These are phyloP conservation scores for Ballota nigra DNA, from an alignment of 257 asterid species.

Conservation along the genomic window DNA sequence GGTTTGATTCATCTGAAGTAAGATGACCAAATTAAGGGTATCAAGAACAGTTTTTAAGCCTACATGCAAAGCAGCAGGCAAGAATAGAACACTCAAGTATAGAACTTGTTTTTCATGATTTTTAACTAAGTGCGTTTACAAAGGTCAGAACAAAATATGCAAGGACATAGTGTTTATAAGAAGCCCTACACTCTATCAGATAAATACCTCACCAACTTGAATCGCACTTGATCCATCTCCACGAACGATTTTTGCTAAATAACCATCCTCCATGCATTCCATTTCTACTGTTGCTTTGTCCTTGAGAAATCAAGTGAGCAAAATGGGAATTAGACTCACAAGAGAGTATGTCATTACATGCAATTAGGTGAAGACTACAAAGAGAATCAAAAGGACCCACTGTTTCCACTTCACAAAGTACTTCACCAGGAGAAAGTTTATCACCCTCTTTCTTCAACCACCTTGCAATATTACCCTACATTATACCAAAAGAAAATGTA, in stretches of 20 bases:
- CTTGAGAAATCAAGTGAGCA: conserved; percentile 33
- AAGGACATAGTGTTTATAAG: conserved; percentile 3
- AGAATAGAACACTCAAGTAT: background rate
- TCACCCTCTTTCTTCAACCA: conserved; percentile 99
- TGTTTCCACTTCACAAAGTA: conserved; percentile 99
- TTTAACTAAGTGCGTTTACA: background rate
- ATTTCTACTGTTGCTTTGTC: conserved; percentile 98
- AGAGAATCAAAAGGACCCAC: conserved; percentile 43
- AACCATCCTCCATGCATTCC: conserved; percentile 99
- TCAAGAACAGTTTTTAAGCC: conserved; percentile 10
- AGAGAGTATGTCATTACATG: background rate
- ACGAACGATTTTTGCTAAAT: conserved; percentile 80
- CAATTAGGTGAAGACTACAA: conserved; percentile 17
- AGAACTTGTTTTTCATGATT: background rate
- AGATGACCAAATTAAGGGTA: background rate
- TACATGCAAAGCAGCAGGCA: conserved; percentile 4
- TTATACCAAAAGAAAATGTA: conserved; percentile 17
- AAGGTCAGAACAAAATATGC: conserved; percentile 11
- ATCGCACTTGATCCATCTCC: conserved; percentile 94
- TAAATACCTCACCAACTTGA: conserved; percentile 96
- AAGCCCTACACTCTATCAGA: conserved; percentile 4
- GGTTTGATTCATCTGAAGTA: conserved; percentile 10
- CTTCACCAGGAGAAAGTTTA: conserved; percentile 91
- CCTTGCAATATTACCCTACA: conserved; percentile 93
- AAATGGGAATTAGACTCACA: conserved; percentile 22